These are phyloP conservation scores for Loxodes magnus DNA, from an alignment of 73 alveolate species.

Conservation along the genomic window DNA sequence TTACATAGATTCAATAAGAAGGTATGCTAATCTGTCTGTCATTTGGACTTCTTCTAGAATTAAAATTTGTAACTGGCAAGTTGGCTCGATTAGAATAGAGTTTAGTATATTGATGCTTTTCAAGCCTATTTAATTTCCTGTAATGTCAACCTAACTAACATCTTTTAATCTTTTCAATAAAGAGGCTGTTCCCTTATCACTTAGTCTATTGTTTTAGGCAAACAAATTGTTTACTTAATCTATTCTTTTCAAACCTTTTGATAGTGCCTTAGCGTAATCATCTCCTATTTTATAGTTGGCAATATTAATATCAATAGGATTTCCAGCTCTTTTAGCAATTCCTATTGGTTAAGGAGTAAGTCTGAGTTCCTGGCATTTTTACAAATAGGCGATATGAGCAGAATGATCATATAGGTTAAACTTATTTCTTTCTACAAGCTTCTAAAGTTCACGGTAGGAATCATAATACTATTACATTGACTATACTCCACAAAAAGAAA, in stretches of 20 bases:
- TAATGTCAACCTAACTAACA: neutral
- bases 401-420: neutral
- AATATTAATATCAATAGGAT: neutral
- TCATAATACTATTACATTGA: constrained; percentile 7
- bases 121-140: neutral
- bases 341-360: constrained; percentile 7
- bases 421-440: neutral
- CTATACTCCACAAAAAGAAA: too few species aligned
- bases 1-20: neutral
- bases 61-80: neutral
- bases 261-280: constrained; percentile 3
- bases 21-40: neutral
- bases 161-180: neutral
- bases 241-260: constrained; percentile 2
- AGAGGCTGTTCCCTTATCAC: neutral
- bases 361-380: neutral
- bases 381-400: constrained; percentile 1
- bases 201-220: neutral
- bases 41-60: neutral
- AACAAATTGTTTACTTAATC: neutral
- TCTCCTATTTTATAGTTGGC: neutral
- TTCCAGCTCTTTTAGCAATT: constrained; percentile 1
- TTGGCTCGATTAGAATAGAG: neutral
- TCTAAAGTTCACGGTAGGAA: neutral
- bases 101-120: neutral